Conservation (phyloP, 305 asterid species). For the Petunia hybrid region DNA sequence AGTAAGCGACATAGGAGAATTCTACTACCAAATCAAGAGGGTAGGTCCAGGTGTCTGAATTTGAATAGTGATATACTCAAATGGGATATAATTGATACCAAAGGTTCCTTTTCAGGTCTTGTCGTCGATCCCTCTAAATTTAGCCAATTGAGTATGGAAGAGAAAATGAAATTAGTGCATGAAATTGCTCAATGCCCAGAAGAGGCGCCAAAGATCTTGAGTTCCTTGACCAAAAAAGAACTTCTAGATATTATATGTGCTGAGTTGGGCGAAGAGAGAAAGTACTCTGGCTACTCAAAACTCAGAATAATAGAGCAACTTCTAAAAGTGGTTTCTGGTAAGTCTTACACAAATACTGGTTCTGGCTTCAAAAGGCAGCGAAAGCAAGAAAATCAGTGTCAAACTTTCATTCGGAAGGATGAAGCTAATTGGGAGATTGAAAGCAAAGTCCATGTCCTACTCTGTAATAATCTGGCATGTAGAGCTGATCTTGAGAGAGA, state of each 20-base stretch:
- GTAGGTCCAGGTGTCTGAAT: neutral
- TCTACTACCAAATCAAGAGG: conserved; percentile 25
- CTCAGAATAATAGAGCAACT: conserved; percentile 72
- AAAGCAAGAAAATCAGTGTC: conserved; percentile 43
- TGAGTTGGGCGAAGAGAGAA: conserved; percentile 80
- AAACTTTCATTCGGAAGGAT: conserved; percentile 40
- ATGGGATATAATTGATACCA: neutral
- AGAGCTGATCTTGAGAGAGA: conserved; percentile 61
- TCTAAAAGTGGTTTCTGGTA: conserved; percentile 58
- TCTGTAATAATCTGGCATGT: conserved; percentile 80
- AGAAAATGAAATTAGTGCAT: conserved; percentile 69
- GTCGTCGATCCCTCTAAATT: conserved; percentile 59
- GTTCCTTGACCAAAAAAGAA: conserved; percentile 75
- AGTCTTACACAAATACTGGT: conserved; percentile 50
- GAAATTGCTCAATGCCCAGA: conserved; percentile 74
- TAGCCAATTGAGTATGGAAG: conserved; percentile 73
- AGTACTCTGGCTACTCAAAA: conserved; percentile 73
- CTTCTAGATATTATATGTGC: conserved; percentile 74
- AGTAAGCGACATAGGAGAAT: neutral
- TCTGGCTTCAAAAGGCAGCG: conserved; percentile 64
- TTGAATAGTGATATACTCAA: conserved; percentile 23
- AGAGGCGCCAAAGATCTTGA: conserved; percentile 63
- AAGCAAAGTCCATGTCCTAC: conserved; percentile 39
- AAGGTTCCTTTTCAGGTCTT: conserved; percentile 52
- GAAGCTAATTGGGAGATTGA: conserved; percentile 38